phyloP scores from a whole-genome alignment of 768 basidiomycete genomes.

The Tylopilus felleus region DNA sequence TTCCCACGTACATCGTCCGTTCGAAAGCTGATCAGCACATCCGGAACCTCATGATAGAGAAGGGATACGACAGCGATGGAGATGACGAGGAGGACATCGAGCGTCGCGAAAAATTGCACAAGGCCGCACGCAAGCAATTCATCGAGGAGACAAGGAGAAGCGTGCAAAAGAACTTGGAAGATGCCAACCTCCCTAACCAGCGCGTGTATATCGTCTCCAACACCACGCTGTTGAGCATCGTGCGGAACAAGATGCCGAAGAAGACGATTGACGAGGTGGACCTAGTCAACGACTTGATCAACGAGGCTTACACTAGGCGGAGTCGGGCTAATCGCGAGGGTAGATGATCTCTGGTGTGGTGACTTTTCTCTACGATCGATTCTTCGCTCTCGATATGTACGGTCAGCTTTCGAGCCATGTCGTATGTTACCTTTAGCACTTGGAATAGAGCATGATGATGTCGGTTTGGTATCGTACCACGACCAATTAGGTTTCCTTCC shows the following conservation, averaged over 20 bases:
- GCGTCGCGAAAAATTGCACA: constrained; percentile 9
- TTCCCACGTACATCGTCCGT: constrained; percentile 23
- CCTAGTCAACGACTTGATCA: constrained; percentile 19
- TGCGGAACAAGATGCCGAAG: constrained; percentile 15
- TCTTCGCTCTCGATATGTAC: too few relatives aligned
- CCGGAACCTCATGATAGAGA: constrained; percentile 16
- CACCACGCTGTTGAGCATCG: constrained; percentile 16
- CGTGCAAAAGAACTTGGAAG: constrained; percentile 18
- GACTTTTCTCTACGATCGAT: too few relatives aligned
- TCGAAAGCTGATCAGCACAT: constrained; percentile 25
- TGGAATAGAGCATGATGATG: too few relatives aligned
- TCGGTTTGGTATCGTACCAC: too few relatives aligned
- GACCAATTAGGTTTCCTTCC: too few relatives aligned
- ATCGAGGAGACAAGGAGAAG: constrained; percentile 14
- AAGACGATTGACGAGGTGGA: constrained; percentile 24
- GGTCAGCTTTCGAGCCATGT: too few relatives aligned
- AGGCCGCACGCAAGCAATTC: constrained; percentile 14
- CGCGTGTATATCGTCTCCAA: constrained; percentile 29
- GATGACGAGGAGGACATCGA: constrained; percentile 13
- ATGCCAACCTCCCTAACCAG: constrained; percentile 23
- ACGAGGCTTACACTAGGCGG: constrained; percentile 12
- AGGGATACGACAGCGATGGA: constrained; percentile 19
- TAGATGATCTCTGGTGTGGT: too few relatives aligned
- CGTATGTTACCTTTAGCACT: too few relatives aligned
- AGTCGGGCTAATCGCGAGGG: background rate